Base-by-base conservation (phyloP, 2,329 filamentous ascomycete genomes). In the Colletotrichum sp. region DNA sequence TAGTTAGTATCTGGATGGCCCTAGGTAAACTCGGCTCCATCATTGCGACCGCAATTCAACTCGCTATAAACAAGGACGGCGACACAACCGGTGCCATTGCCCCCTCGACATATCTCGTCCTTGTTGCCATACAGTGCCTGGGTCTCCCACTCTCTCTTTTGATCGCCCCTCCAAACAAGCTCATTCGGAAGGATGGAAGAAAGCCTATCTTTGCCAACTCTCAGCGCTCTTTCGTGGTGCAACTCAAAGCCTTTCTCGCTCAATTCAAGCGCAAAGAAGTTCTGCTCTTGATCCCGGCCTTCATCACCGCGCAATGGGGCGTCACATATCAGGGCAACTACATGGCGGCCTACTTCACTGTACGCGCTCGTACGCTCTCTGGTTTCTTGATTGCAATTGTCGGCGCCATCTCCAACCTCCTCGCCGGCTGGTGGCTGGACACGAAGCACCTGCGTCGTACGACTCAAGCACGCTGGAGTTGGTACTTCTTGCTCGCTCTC, bases 21-120 rank as follows among this genome's bases (percentile, higher is more conserved):
- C 85, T 90, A 5, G 85, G 88, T 7, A 87, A 90, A 71, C 84
- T 89, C 7, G 89, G 89, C 3, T 88, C 89, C 67, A 84, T 90
- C 30, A 88, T 90, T 58, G 88, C 88, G 4, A 85, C 86, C 3
- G 86, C 88, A 0, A 89, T 90, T 34, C 86, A 89, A 28, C 84
- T 90, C 1, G 87, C 85, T 0, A 82, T 90, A 14, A 90, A 90
- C 64, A 83, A 85, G 70, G 83, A 84, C 12, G 81, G 84, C 21
- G 83, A 84, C 18, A 78, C 85, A 14, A 79, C 82, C 32, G 87
- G 87, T 18, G 86, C 87, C 65, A 86, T 88, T 8, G 83, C 84
- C 0, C 87, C 87, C 73, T 83, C 82, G 24, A 88, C 82, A 0
- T 83, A 84, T 55, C 79, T 84, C 21, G 81, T 85, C 16, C 79